A percentile compares a stretch with the other conserved stretches of the same genome.
Conservation (phyloP, 192 early-diverging fungal species). For the Phlyctochytrium planicorne region DNA sequence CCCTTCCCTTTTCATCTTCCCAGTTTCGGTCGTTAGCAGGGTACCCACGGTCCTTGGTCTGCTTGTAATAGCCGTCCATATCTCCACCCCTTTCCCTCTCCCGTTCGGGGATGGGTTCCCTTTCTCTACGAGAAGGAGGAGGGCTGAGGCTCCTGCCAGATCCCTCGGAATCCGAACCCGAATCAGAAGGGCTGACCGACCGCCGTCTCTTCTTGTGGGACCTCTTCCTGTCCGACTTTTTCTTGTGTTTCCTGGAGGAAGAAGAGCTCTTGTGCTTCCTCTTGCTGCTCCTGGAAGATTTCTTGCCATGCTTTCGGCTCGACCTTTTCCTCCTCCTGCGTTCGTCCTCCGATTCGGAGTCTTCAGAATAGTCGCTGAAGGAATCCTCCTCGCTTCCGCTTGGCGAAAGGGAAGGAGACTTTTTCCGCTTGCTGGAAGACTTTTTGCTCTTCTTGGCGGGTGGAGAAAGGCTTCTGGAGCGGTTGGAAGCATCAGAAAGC, state of each 20-base stretch:
- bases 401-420: not conserved
- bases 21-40: no score
- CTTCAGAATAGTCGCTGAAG: not conserved
- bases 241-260: not conserved
- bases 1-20: constrained; percentile 5
- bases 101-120: not conserved
- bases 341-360: not conserved
- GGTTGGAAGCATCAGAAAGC: not conserved
- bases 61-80: not conserved
- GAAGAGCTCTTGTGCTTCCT: not conserved
- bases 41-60: not conserved
- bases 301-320: not conserved
- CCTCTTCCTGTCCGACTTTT: not conserved
- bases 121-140: not conserved
- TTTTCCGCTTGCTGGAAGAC: not conserved
- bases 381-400: not conserved
- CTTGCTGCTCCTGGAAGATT: not conserved
- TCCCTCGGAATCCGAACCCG: not conserved
- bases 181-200: not conserved
- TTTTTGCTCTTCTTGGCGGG: not conserved
- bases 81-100: not conserved
- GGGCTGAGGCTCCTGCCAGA: not conserved
- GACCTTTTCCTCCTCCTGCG: not conserved
- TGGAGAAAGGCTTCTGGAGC: not conserved
- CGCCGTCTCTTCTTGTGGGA: not conserved